These are phyloP conservation scores for Aureobasidium sp. DNA, from an alignment of 2,329 filamentous ascomycete species.

Conservation along the genomic window DNA sequence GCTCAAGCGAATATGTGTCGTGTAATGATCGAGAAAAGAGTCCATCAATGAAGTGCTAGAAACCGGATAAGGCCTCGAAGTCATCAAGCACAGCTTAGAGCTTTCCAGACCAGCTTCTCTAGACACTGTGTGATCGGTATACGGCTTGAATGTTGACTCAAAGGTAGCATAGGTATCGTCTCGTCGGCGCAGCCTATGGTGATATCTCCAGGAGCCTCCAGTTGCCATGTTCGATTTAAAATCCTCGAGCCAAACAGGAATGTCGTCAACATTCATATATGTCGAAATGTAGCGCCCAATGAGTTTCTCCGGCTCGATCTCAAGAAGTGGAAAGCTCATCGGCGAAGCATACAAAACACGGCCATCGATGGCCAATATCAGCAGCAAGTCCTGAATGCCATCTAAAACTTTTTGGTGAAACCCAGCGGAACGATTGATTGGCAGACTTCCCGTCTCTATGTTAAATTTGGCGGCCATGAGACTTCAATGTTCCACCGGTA, in stretches of 20 bases:
- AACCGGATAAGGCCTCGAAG: neutral
- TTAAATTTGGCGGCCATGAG: neutral
- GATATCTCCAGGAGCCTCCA: neutral
- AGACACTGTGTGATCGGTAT: neutral
- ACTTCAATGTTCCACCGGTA: neutral
- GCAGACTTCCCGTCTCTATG: neutral
- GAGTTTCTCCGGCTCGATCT: neutral
- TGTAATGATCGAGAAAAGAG: constrained; percentile 4
- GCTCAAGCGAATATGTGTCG: neutral
- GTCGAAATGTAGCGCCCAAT: neutral
- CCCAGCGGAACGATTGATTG: neutral
- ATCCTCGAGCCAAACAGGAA: neutral
- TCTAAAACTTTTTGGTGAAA: neutral
- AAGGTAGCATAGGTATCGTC: neutral
- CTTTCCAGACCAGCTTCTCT: neutral
- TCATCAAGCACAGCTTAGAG: constrained; percentile 7
- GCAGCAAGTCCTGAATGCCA: neutral
- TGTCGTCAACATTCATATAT: constrained; percentile 7
- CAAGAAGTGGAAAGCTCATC: neutral
- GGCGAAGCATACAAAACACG: neutral
- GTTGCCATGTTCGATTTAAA: neutral
- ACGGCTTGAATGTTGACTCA: constrained; percentile 8
- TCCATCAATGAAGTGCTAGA: constrained; percentile 2
- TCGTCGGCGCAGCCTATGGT: neutral
- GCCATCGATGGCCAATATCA: neutral